Evolutionary conservation across 2,329 filamentous ascomycete genomes (phyloP), one percentile per base, ranked within the genome.

Genomic region (Aureobasidium sp.): DNA sequence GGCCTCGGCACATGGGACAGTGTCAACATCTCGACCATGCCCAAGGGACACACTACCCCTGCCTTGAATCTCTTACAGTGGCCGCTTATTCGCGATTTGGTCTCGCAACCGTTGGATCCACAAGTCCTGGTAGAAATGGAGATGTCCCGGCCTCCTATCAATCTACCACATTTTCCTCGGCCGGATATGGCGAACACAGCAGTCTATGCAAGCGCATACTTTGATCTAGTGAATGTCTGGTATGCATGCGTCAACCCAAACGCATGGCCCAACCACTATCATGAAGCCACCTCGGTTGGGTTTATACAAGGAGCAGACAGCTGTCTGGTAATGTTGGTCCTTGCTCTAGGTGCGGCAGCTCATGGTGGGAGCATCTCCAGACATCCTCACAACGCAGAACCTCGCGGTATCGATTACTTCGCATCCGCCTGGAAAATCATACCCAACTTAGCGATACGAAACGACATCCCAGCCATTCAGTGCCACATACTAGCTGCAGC

Each of bases 231-330:
- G 63, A 93, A 93, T 66, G 81, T 91, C 3, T 93, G 90, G 87
- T 93, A 93, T 69, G 89, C 90, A 10, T 91, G 88, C 67, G 88
- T 94, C 37, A 92, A 91, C 70, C 89, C 89, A 1, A 89, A 89
- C 72, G 89, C 86, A 1, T 94, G 90, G 89, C 81, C 83, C 44
- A 85, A 81, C 63, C 87, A 91, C 70, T 92, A 92, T 70, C 84
- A 86, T 32, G 87, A 82, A 5, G 90, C 90, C 0, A 79, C 91
- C 7, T 87, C 87, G 2, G 87, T 87, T 66, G 86, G 87, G 1
- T 92, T 93, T 67, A 83, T 87, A 42, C 87, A 91, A 67, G 89
- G 90, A 0, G 85, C 89, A 0, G 89, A 93, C 69, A 92, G 88
- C 70, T 94, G 90, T 68, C 87, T 93, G 65, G 89, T 92, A 15